Base-by-base conservation (phyloP, 768 basidiomycete species). In the Suillus sp. region DNA sequence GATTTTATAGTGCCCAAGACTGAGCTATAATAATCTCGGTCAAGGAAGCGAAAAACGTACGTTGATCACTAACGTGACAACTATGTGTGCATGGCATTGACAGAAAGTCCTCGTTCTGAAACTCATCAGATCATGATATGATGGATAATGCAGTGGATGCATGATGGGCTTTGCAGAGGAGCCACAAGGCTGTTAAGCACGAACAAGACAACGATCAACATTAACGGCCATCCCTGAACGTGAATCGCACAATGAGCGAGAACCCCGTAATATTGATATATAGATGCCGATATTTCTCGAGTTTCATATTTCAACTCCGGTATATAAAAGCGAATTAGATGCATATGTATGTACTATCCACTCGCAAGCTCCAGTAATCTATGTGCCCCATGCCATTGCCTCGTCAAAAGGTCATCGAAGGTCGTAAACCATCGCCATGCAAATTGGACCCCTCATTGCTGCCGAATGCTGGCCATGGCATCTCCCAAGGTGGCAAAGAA, bases 401-500 rank as follows among this genome's bases (percentile, higher is more conserved):
- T 60, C n/a, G 59, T 61, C 32, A 38, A 38, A 61, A 38, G 4
- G 51, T 61, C 60, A 14, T 61, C 32, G 59, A 59, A 14, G 2
- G 30, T 61, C 60, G 55, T 56, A 38, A 56, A 18, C 16, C 37
- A 9, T 56, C 22, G 22, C 11, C 51, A 14, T 38, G 22, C 9
- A 57, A 14, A 18, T 59, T 2, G 16, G 8, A 16, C 4, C 54
- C 32, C 40, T 20, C 67, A 63, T 18, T 67, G 63, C 20, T 67
- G 59, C 67, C 80, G 76, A 18, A 83, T 71, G 30, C 64, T 75
- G 20, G 72, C 62, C 66, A 83, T 83, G 2, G 81, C 83, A 43
- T 74, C 75, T 34, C 76, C 71, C 18, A 84, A 75, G 51, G 80
- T 81, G 61, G 77, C 75, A 61, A 77, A 80, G 67, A 84, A 80